phyloP scores from a whole-genome alignment of 2,329 filamentous ascomycete species.

The Hypoxylon sp. region DNA sequence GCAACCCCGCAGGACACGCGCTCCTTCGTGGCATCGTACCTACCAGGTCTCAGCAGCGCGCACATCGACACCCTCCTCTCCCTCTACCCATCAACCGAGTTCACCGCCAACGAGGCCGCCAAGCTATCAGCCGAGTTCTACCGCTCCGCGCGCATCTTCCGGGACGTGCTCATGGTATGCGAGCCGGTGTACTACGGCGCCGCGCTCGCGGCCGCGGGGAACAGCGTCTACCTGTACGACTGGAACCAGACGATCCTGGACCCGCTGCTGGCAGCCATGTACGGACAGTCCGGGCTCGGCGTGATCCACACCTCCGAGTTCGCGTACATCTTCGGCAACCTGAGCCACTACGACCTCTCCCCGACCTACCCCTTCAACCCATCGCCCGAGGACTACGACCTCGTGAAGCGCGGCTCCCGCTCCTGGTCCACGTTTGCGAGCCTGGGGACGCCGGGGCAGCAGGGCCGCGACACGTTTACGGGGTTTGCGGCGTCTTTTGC shows the following conservation, averaged over 20 bases:
- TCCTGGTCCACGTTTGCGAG: constrained; percentile 65
- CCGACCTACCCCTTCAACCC: constrained; percentile 56
- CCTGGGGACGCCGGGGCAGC: constrained; percentile 55
- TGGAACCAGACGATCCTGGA: constrained; percentile 70
- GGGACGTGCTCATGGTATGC: constrained; percentile 68
- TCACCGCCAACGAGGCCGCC: constrained; percentile 56
- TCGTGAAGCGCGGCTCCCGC: constrained; percentile 59
- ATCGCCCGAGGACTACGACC: constrained; percentile 57
- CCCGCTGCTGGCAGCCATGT: constrained; percentile 56
- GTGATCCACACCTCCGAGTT: constrained; percentile 68
- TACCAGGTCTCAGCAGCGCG: constrained; percentile 55
- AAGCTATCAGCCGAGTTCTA: constrained; percentile 64
- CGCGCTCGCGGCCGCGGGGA: constrained; percentile 57
- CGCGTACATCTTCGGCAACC: constrained; percentile 65
- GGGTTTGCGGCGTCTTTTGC: constrained; percentile 60
- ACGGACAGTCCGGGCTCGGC: constrained; percentile 59
- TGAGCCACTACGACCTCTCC: constrained; percentile 60
- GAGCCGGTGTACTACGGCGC: constrained; percentile 61
- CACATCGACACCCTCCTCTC: constrained; percentile 60
- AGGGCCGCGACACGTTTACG: constrained; percentile 57
- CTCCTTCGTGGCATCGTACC: constrained; percentile 59
- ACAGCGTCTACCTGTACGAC: constrained; percentile 64
- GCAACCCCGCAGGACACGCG: constrained; percentile 58
- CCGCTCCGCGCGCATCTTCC: constrained; percentile 63
- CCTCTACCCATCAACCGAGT: constrained; percentile 66